phyloP scores from a whole-genome alignment of 192 early-diverging fungal species.

The Fimicolochytrium jonesii region DNA sequence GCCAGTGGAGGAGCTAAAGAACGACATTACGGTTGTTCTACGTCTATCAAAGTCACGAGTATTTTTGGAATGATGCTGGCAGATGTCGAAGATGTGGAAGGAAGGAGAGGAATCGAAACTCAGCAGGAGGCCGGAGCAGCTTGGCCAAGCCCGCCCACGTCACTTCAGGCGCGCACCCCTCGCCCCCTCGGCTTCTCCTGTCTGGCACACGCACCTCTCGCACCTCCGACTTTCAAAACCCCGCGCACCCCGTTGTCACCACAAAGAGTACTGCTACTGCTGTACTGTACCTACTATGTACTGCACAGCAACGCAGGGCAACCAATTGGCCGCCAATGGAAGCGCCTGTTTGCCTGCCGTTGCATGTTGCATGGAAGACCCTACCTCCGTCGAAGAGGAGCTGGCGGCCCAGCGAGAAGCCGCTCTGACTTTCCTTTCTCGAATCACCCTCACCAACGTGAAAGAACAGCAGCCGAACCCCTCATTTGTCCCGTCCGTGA shows the following conservation, averaged over 20 bases:
- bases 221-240: background rate
- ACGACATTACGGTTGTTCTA: too few relatives aligned
- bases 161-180: too few relatives aligned
- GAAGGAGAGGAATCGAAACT: too few relatives aligned
- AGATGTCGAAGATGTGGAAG: too few relatives aligned
- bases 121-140: too few relatives aligned
- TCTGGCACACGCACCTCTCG: too few relatives aligned
- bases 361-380: background rate
- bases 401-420: slow-evolving; percentile 11
- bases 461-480: background rate
- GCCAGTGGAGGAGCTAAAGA: background rate
- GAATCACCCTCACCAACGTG: background rate
- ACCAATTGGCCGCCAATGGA: background rate
- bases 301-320: background rate
- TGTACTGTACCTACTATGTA: background rate
- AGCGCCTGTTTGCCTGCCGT: background rate
- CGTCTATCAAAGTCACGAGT: too few relatives aligned
- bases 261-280: background rate
- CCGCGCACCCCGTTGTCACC: background rate
- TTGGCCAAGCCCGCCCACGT: too few relatives aligned
- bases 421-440: slow-evolving; percentile 17
- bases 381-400: background rate
- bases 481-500: background rate
- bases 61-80: too few relatives aligned
- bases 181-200: too few relatives aligned